Conservation (phyloP, 2,329 filamentous ascomycete genomes). For the Chrysoporthe austroafricana region DNA sequence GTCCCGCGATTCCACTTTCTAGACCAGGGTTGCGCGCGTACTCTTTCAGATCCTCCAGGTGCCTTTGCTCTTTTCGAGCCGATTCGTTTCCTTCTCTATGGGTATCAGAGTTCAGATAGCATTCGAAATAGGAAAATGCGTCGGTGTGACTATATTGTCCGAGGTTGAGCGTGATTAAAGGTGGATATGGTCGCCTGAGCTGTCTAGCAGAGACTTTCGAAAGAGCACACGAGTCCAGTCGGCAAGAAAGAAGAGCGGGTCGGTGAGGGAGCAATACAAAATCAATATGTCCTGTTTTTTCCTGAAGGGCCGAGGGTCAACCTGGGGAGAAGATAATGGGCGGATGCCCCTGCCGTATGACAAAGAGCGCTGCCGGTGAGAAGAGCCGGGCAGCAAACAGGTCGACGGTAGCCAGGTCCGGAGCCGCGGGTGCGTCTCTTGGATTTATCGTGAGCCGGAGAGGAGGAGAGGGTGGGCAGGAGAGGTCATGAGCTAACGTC, state of each 20-base stretch:
- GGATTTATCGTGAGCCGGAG: slow-evolving; percentile 1
- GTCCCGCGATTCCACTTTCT: slow-evolving; percentile 5
- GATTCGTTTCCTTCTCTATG: slow-evolving; percentile 27
- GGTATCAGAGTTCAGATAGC: slow-evolving; percentile 26
- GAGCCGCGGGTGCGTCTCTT: slow-evolving; percentile 11
- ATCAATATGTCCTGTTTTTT: slow-evolving; percentile 26
- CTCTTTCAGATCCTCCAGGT: slow-evolving; percentile 19
- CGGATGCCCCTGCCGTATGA: slow-evolving; percentile 27
- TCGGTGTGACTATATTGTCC: slow-evolving; percentile 16
- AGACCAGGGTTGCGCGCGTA: slow-evolving; percentile 19
- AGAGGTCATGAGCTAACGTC: slow-evolving; percentile 29
- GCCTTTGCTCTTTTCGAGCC: slow-evolving; percentile 19
- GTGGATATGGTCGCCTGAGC: slow-evolving; percentile 27
- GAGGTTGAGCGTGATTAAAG: slow-evolving; percentile 27
- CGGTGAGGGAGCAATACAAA: slow-evolving; percentile 32
- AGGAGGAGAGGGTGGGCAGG: slow-evolving; percentile 28
- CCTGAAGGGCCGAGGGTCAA: slow-evolving; percentile 58
- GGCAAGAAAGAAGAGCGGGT: slow-evolving; percentile 29
- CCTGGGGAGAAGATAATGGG: slow-evolving; percentile 54
- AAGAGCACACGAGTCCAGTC: slow-evolving; percentile 30
- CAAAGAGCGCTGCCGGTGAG: slow-evolving; percentile 17
- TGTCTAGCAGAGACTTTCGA: slow-evolving; percentile 27
- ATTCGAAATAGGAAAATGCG: slow-evolving; percentile 23
- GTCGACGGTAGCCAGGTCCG: slow-evolving; percentile 10
- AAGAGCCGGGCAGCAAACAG: slow-evolving; percentile 7